Conservation (phyloP, 257 asterid genomes). For the Petrea volubilis region DNA sequence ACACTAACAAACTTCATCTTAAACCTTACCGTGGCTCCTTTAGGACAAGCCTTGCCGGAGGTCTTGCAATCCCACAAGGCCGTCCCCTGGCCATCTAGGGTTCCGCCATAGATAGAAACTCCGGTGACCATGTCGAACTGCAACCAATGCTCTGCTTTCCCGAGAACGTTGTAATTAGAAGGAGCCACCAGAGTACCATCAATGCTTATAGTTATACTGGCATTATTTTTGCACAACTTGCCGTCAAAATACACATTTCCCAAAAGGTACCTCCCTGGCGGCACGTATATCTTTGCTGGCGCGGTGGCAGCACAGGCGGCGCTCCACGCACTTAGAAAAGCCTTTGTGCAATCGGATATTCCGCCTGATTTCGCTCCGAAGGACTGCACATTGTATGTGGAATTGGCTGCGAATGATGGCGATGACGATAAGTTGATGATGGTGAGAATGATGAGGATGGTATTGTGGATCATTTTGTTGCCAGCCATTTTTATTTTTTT, state of each 20-base stretch:
- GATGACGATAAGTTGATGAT: conserved; percentile 10
- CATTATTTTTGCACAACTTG: conserved; percentile 36
- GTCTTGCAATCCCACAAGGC: conserved; percentile 51
- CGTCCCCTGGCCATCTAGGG: conserved; percentile 43
- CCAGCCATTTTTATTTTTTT: conserved; percentile 23
- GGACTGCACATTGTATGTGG: conserved; percentile 30
- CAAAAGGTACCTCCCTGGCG: conserved; percentile 45
- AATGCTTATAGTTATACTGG: conserved; percentile 37
- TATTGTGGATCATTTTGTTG: conserved; percentile 10
- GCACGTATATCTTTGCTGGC: conserved; percentile 47
- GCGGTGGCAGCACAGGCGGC: conserved; percentile 42
- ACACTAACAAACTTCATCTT: background rate
- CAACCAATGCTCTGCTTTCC: conserved; percentile 42
- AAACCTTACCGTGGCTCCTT: conserved; percentile 38
- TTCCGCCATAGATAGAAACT: conserved; percentile 59
- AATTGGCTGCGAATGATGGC: conserved; percentile 24
- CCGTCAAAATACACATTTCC: conserved; percentile 30
- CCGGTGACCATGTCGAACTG: conserved; percentile 48
- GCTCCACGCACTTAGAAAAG: conserved; percentile 47
- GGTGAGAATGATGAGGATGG: conserved; percentile 13
- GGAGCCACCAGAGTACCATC: conserved; percentile 67
- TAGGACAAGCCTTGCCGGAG: conserved; percentile 45
- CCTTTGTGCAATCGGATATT: conserved; percentile 37
- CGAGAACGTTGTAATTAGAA: conserved; percentile 42
- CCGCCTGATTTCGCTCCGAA: conserved; percentile 53